phyloP scores from a whole-genome alignment of 2,329 filamentous ascomycete species.

The Ophiostoma tasmaniense region DNA sequence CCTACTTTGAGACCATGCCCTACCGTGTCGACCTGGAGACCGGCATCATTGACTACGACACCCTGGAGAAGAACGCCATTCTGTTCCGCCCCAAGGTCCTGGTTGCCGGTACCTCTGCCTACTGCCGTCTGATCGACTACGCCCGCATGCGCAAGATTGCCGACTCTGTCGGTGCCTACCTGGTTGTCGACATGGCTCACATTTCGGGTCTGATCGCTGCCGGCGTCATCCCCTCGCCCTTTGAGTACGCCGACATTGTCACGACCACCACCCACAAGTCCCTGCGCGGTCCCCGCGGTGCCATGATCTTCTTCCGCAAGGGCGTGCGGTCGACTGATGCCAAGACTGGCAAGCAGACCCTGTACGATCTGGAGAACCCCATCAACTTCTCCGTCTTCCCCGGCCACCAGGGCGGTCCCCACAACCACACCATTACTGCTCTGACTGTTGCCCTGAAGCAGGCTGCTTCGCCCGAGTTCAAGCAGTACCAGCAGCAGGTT shows the following conservation, averaged over 20 bases:
- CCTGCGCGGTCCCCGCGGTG: conserved; percentile 89
- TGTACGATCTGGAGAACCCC: conserved; percentile 88
- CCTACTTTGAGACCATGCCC: conserved; percentile 98
- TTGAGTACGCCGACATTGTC: conserved; percentile 87
- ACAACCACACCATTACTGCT: conserved; percentile 99
- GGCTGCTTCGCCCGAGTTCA: conserved; percentile 83
- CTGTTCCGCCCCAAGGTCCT: conserved; percentile 95
- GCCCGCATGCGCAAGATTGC: conserved; percentile 92
- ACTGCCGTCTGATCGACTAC: conserved; percentile 97
- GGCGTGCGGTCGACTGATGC: conserved; percentile 81
- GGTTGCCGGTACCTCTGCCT: conserved; percentile 92
- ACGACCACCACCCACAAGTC: conserved; percentile 99
- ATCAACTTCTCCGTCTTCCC: conserved; percentile 99
- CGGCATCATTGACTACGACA: conserved; percentile 94
- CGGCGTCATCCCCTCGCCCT: conserved; percentile 87
- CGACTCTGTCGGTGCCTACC: conserved; percentile 86
- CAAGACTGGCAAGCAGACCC: conserved; percentile 81
- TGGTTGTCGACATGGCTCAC: conserved; percentile 97
- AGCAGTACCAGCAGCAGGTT: conserved; percentile 86
- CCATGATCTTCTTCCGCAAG: conserved; percentile 99
- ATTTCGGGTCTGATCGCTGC: conserved; percentile 94
- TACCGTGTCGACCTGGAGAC: conserved; percentile 86
- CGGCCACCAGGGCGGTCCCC: conserved; percentile 93
- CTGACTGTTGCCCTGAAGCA: conserved; percentile 92
- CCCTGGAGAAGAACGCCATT: conserved; percentile 77